Base-by-base conservation (phyloP, 108 stramenopile species). In the Nitzschia inconspicua region DNA sequence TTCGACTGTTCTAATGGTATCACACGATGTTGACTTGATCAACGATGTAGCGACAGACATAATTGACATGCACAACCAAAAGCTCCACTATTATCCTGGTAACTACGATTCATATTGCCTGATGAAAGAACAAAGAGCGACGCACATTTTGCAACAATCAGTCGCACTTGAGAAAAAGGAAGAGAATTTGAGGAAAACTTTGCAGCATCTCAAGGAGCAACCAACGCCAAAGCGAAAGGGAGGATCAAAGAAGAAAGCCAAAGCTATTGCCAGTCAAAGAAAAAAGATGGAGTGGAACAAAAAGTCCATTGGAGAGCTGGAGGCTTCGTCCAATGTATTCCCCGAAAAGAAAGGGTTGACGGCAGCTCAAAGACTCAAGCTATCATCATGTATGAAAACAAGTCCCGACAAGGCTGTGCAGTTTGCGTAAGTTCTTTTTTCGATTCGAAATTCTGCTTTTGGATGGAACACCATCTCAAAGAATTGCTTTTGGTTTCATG, bases 21-120 rank as follows among this genome's bases (percentile, higher is more conserved):
- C 93, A 0, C 97, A 99, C 68, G 96, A 99, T 70, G 77, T 95
- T 0, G 83, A 92, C 39, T 84, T 99, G 39, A 74, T 96, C 52
- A 95, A 98, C 31, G 84, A 93, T 60, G 84, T 93, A 7, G 79
- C 86, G 16, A 94, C 93, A 8, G 86, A 95, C 60, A 70, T 92
- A 13, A 94, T 97, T 28, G 85, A 98, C 49, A 82, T 97, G 60
- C 46, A 58, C 18, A 52, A 83, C 22, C 56, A 84, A 55, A 79
- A 73, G 44, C 79, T 98, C 3, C 73, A 46, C 20, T 97, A 96
- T 57, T 99, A 92, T 77, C 74, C 78, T 7, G 96, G 97, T 3
- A 94, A 97, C 67, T 97, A 97, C 62, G 70, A 75, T 57, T 75
- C 73, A 1, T 97, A 87, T 61, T 65, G 79, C 7, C 53, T 56